Conservation (phyloP, 306 rosid species). For the Leucaena leucocephala region DNA sequence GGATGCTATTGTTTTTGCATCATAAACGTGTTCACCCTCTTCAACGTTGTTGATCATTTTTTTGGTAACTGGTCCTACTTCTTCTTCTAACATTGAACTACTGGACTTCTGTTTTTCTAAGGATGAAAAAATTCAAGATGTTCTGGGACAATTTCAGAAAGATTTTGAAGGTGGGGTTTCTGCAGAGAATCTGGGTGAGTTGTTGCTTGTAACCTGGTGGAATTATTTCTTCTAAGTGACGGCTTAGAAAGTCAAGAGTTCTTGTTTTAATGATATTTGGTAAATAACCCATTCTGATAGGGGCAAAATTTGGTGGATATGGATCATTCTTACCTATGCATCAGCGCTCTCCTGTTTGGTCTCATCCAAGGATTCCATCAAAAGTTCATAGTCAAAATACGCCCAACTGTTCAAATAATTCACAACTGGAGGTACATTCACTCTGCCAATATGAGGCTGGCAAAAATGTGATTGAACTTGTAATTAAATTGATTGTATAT, state of each 20-base stretch:
- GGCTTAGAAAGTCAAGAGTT: constrained; percentile 23
- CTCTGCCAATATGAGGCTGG: not conserved
- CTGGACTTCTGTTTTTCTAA: constrained; percentile 35
- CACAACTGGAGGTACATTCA: constrained; percentile 50
- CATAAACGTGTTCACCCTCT: constrained; percentile 9
- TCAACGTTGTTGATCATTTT: not conserved
- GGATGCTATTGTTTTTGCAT: not conserved
- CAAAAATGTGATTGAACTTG: not conserved
- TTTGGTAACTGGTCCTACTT: constrained; percentile 4
- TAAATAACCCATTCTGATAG: constrained; percentile 52
- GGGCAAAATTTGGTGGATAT: constrained; percentile 89
- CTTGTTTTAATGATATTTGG: constrained; percentile 31
- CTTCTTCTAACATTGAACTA: not conserved
- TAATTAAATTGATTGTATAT: constrained; percentile 12
- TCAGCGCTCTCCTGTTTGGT: constrained; percentile 66
- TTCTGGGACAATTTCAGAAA: constrained; percentile 95
- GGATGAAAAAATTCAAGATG: constrained; percentile 93
- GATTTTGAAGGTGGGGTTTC: constrained; percentile 98
- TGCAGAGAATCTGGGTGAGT: constrained; percentile 91
- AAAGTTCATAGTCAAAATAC: constrained; percentile 50
- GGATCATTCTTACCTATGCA: constrained; percentile 69
- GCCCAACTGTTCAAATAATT: constrained; percentile 55
- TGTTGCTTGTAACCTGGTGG: constrained; percentile 40
- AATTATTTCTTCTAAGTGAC: constrained; percentile 21
- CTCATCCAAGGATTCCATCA: constrained; percentile 59